These are phyloP conservation scores for Leccinum obscurum DNA, from an alignment of 768 basidiomycete species.

Conservation along the genomic window DNA sequence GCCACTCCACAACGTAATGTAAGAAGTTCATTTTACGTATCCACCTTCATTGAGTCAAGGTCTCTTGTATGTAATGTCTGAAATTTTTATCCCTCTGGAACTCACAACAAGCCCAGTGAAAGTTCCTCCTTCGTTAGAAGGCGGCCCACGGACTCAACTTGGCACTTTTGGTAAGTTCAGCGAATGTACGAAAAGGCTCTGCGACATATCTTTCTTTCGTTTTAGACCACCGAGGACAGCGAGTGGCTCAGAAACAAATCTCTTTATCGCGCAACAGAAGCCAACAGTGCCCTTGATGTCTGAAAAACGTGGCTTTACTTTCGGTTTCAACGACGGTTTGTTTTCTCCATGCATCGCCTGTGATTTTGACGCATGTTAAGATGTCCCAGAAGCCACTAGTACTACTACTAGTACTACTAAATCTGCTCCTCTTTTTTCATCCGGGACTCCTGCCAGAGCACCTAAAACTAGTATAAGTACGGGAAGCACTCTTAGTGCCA, in stretches of 20 bases:
- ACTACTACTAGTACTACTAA: background rate
- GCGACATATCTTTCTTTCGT: background rate
- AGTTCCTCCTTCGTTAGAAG: background rate
- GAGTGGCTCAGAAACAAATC: background rate
- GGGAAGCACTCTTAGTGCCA: background rate
- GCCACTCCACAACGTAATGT: background rate
- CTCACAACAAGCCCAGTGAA: background rate
- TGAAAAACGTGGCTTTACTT: background rate
- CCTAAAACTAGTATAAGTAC: background rate
- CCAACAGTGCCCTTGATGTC: background rate
- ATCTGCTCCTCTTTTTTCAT: background rate
- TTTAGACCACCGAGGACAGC: background rate
- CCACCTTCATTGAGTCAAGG: background rate
- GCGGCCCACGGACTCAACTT: background rate
- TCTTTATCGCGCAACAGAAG: background rate
- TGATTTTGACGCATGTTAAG: background rate
- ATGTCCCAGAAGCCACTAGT: background rate
- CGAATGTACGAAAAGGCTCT: background rate
- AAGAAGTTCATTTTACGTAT: background rate
- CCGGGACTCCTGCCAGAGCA: background rate
- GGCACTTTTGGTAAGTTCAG: background rate
- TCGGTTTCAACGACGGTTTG: no score
- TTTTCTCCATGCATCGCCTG: background rate
- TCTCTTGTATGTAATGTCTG: background rate
- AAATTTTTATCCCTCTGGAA: background rate